Evolutionary conservation across 2,329 filamentous ascomycete genomes (phyloP), one percentile per base, ranked within the genome.

Genomic region (Apiospora rasikravindrae): DNA sequence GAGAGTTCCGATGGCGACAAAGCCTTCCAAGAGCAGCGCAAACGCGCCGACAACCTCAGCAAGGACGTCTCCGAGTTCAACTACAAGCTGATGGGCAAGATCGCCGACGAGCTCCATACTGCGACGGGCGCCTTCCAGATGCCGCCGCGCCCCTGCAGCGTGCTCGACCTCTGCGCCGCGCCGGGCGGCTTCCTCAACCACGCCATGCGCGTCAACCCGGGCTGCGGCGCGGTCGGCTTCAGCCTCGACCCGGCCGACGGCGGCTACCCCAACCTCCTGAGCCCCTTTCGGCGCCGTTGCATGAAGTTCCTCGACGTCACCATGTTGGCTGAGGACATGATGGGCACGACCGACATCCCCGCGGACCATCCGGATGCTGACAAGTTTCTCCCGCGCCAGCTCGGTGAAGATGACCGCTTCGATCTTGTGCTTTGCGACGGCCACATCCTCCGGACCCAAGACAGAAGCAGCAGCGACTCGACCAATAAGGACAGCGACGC

Each of bases 111-210:
- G 68, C 76, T 89, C 29, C 75, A 88, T 10, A 11, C 47, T 0
- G 69, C 70, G 0, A 84, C 81, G 0, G 70, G 72, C 2, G 82
- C 79, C 19, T 78, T 86, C n/a, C 72, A 67, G 14, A 72, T 82
- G 19, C 2, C 5, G 6, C 19, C 22, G 45, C 45, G 45, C 45
- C 22, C 45, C 45, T 14, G 42, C 14, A 7, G 57, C n/a, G 81
- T 90, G 26, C 83, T 91, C 1, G 88, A 90, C 74, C 81, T 89
- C 73, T 89, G 88, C 77, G 85, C 87, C 81, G 88, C 88, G 0
- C 88, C 88, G 0, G 88, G 88, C 5, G 88, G 85, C 1, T 90
- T 88, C 74, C 77, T 86, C 2, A 73, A 75, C 0, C 79, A 77
- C 11, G 82, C 82, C 0, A 73, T 88, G 37, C 47, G 76, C 4